Base-by-base conservation (phyloP, 2,329 filamentous ascomycete genomes). In the Epichloe typhina region DNA sequence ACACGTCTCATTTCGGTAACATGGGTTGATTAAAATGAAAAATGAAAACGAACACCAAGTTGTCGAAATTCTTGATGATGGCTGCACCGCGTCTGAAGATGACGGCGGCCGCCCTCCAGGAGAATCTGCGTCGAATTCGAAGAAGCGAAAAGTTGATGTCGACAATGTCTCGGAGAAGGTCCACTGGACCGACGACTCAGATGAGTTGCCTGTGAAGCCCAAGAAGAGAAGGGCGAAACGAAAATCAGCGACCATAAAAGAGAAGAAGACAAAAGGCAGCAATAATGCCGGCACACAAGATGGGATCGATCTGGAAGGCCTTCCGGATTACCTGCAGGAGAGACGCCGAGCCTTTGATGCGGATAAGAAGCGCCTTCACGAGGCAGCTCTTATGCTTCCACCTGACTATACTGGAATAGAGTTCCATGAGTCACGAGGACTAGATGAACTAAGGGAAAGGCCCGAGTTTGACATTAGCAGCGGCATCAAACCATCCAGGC, bases 321-420 rank as follows among this genome's bases (percentile, higher is more conserved):
- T 93, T 3, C 89, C 90, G 0, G 79, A 84, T 19, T 91, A 95
- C 62, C 64, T 95, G 31, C 74, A 77, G 55, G 67, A 76, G 21
- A 78, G 91, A n/a, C 77, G 84, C 23, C 70, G 66, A n/a, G 68
- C 74, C 21, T 90, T 95, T 59, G 84, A 93, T 50, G 69, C 74
- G 44, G 71, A 75, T n/a, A 70, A 69, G 45, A 72, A 80, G 37
- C 65, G 65, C 31, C 68, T 89, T 45, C 79, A 81, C 52, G 78
- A 84, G 50, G 79, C 77, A 5, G 88, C 85, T 0, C 69, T 96
- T 42, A 82, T 79, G 54, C 65, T 94, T 2, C 88, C 93, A 0
- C 93, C 93, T 0, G 77, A 79, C 46, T 95, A 85, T 61, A 77
- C 82, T 1, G 82, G 83, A 46, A 73, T 96, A 15, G 74, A 85